phyloP scores from a whole-genome alignment of 108 stramenopile species.

The Cyclotella cryptica region DNA sequence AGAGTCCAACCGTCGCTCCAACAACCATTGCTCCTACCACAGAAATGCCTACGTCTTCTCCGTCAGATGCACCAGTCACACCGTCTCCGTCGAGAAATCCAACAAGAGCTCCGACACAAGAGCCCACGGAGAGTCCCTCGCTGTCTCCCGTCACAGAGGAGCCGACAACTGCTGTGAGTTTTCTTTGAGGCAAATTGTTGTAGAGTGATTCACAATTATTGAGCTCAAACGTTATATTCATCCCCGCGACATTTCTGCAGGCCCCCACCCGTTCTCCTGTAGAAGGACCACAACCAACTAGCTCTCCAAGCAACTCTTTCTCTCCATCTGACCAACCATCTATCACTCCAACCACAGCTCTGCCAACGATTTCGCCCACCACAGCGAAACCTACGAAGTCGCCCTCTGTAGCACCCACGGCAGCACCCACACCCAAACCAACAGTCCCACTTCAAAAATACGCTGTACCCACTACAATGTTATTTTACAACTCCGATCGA shows the following conservation, averaged over 20 bases:
- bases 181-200: background rate
- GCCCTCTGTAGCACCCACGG: background rate
- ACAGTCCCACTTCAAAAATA: constrained; percentile 8
- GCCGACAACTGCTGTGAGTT: background rate
- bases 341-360: background rate
- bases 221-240: background rate
- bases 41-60: background rate
- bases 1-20: background rate
- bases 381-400: constrained; percentile 3
- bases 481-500: constrained; percentile 13
- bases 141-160: background rate
- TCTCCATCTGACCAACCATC: background rate
- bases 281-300: constrained; percentile 9
- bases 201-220: background rate
- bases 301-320: constrained; percentile 1
- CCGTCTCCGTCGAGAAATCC: background rate
- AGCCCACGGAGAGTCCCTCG: constrained; percentile 10
- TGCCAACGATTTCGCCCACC: constrained; percentile 5
- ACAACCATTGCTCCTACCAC: background rate
- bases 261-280: constrained; percentile 13
- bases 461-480: constrained; percentile 13
- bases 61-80: background rate
- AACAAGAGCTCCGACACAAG: background rate
- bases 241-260: background rate
- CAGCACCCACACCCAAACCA: background rate